Evolutionary conservation across 2,329 filamentous ascomycete species (phyloP), one percentile per base, ranked within the genome.

Genomic region (Penicillium frequentans): DNA sequence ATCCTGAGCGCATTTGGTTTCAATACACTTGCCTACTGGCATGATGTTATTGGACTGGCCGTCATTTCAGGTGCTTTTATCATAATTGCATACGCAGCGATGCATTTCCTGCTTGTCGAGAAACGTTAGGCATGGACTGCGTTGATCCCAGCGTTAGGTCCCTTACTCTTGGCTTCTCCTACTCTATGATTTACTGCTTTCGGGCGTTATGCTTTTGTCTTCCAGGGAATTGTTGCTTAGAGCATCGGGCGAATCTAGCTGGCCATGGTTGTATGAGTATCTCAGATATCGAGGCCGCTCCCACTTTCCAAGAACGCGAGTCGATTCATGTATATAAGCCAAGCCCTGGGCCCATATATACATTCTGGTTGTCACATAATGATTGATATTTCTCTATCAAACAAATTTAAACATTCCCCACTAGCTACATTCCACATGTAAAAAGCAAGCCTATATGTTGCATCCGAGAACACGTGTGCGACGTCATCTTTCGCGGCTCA

Each of bases 1-100:
- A 99, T 99, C 64, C 78, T 99, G 54, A 96, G 90, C 74, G 91
- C 90, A 0, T 99, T 99, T 73, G 95, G 95, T 1, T 99, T 99
- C 73, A 84, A 96, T 70, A 96, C 93, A 27, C 81, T 87, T 58
- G 91, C 91, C 0, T 82, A 96, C 55, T 97, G 92, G 93, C 78
- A 79, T 45, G 95, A 99, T 74, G 86, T 95, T 26, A 79, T 89
- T 51, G 93, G 91, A 47, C 78, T 99, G 14, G 91, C 85, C 6
- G 81, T 95, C 11, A 96, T 97, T 74, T 91, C 89, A 1, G 88
- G 84, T 0, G 83, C 85, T 0, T 99, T 98, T 70, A 86, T 98
- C 49, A 77, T 97, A 45, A 80, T 98, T 64, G 93, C 95, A 7
- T 99, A 98, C 73, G 80, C 78, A 29, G 93, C 93, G 16, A 96